Evolutionary conservation across 2,329 filamentous ascomycete species (phyloP), one percentile per base, ranked within the genome.

Genomic region (Tolypocladium amazonense): DNA sequence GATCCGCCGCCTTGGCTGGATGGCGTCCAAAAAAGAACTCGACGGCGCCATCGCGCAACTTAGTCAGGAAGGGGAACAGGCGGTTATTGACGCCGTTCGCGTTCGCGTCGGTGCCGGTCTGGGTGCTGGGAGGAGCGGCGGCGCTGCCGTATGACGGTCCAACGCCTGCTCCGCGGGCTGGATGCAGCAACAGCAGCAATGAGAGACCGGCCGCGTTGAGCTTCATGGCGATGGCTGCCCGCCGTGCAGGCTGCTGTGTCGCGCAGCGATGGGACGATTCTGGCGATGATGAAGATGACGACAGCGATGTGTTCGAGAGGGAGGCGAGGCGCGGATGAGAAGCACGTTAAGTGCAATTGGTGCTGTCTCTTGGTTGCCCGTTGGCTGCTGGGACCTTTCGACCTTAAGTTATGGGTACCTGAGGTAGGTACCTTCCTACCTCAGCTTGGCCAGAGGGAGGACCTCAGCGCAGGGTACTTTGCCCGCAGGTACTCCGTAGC

Each of bases 1-100:
- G 60, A 37, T 62, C 56, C 62, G 65, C 59, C 50, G 66, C 62
- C 58, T 72, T 72, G 38, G 67, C 70, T 2, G 73, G 72, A 64
- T 76, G 75, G 8, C 72, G 71, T 15, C 81, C 79, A 60, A 83
- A 82, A 52, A 83, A 66, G 35, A 79, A 70, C 64, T 81, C 79
- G 43, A 82, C 73, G 52, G 75, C 74, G 38, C 73, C 73, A 64
- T 83, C 78, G 62, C 81, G 77, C 50, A 84, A 66, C 73, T 77
- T 80, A 38, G 76, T 78, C 59, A 82, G 68, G 60, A 79, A 73
- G 0, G 80, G 79, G 57, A 82, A 82, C 55, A 76, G 61, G 33
- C 59, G 63, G 5, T 60, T 54, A n/a, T 66, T 66, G 54, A 61
- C 58, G 45, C 59, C 64, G 50, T 63, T 43, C 14, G 50, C 14